These are phyloP conservation scores for Backusella westeae DNA, from an alignment of 192 early-diverging fungal species.

Conservation along the genomic window DNA sequence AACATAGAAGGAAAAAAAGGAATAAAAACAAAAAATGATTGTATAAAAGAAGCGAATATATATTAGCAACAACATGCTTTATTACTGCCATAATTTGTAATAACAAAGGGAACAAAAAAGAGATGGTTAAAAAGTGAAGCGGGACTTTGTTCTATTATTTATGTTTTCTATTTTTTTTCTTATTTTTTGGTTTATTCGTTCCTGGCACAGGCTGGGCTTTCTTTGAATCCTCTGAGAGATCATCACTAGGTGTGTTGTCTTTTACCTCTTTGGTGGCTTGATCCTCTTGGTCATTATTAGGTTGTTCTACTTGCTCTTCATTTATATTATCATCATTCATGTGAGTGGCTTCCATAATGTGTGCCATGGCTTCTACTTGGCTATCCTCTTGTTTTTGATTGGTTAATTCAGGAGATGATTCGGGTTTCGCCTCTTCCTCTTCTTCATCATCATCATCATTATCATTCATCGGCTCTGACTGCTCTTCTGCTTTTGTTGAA, in stretches of 20 bases:
- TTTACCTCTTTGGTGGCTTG: not conserved
- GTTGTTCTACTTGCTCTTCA: no score
- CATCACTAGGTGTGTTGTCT: not conserved
- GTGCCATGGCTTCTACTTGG: not conserved
- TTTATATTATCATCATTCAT: no score
- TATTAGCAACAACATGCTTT: not conserved
- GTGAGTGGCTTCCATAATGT: not conserved
- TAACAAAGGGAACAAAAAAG: no score
- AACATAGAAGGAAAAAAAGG: not conserved
- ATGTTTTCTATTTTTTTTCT: slow-evolving; percentile 3
- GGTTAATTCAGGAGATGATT: not conserved
- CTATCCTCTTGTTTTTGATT: not conserved
- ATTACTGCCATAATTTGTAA: no score
- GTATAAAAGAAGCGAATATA: not conserved
- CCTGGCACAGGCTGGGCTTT: not conserved
- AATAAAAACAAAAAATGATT: not conserved
- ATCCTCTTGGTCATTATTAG: not conserved
- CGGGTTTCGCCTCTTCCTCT: not conserved
- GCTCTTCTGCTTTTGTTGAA: not conserved
- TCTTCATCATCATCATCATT: not conserved
- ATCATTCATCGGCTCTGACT: not conserved
- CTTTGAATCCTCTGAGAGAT: not conserved
- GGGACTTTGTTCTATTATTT: not conserved
- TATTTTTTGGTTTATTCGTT: not conserved
- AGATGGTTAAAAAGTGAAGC: no score